Percentiles rank a stretch among this genome's conserved stretches.
Evolutionary conservation across 768 basidiomycete genomes (phyloP).

Genomic region (Leccinellum luteum): DNA sequence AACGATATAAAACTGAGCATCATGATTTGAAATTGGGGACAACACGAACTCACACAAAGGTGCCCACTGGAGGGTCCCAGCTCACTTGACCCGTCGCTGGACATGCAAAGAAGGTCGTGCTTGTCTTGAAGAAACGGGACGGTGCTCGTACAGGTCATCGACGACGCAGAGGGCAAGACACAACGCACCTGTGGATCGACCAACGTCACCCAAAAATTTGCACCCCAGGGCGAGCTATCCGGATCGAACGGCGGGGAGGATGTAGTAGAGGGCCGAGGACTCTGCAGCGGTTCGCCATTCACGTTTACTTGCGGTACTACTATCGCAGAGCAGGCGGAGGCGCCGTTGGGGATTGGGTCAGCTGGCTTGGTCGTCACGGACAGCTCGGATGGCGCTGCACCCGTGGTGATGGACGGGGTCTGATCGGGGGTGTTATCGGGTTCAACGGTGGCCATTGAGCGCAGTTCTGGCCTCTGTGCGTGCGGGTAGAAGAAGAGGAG

Average conservation of each 20-base stretch:
- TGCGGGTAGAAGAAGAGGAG: neutral
- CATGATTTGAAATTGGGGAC: constrained; percentile 16
- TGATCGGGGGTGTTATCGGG: constrained; percentile 29
- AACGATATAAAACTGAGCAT: constrained; percentile 8
- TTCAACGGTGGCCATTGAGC: constrained; percentile 24
- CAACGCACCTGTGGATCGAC: constrained; percentile 80
- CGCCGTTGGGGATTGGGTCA: constrained; percentile 9
- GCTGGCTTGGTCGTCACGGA: constrained; percentile 6
- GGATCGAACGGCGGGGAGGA: constrained; percentile 20
- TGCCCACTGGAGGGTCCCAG: constrained; percentile 90
- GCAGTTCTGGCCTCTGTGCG: too few relatives aligned
- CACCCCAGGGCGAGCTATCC: constrained; percentile 68
- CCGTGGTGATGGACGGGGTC: neutral
- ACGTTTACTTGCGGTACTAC: constrained; percentile 36
- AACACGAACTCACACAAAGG: constrained; percentile 67
- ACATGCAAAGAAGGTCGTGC: constrained; percentile 84
- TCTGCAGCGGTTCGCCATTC: constrained; percentile 32
- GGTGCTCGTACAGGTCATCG: constrained; percentile 8
- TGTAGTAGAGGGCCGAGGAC: constrained; percentile 31
- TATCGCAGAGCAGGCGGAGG: constrained; percentile 13
- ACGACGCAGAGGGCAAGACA: constrained; percentile 6
- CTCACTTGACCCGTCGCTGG: constrained; percentile 89
- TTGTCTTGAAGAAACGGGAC: constrained; percentile 37
- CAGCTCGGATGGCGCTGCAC: constrained; percentile 1
- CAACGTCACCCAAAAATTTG: constrained; percentile 93